Percentiles rank a stretch among this genome's conserved stretches.
phyloP scores from a whole-genome alignment of 345 rosid species.

The Salix suchowensis region DNA sequence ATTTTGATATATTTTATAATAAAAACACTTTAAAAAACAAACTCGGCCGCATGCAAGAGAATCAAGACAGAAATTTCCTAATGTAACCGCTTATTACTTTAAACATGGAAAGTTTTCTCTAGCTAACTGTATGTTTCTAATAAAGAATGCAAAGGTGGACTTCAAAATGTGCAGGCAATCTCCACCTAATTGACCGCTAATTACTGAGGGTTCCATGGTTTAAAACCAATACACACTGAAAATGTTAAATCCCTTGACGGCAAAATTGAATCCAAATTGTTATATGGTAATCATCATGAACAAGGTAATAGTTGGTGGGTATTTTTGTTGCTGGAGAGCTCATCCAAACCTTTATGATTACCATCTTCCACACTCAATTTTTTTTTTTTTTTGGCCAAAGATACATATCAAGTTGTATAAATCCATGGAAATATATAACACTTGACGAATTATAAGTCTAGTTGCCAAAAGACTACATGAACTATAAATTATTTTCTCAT shows the following conservation, averaged over 20 bases:
- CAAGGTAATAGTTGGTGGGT: not conserved
- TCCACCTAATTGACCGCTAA: no score
- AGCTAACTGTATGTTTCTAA: no score
- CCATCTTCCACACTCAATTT: not conserved
- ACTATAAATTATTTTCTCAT: not conserved
- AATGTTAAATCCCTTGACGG: not conserved
- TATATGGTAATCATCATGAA: not conserved
- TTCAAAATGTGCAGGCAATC: no score
- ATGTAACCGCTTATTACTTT: no score
- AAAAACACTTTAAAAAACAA: no score
- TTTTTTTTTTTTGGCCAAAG: no score
- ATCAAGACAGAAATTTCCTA: no score
- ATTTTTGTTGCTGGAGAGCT: not conserved
- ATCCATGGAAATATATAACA: not conserved
- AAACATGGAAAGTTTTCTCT: no score
- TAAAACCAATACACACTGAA: not conserved
- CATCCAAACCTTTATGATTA: not conserved
- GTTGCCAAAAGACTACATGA: not conserved
- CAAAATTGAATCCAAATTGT: not conserved
- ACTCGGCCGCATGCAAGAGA: accelerated
- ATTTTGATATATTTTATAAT: no score
- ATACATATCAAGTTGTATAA: not conserved
- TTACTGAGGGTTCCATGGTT: no score
- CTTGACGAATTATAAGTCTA: not conserved
- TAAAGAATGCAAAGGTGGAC: no score